These are phyloP conservation scores for Amborella trichopoda DNA, from an alignment of 164 flowering plant genomes.

Conservation along the genomic window DNA sequence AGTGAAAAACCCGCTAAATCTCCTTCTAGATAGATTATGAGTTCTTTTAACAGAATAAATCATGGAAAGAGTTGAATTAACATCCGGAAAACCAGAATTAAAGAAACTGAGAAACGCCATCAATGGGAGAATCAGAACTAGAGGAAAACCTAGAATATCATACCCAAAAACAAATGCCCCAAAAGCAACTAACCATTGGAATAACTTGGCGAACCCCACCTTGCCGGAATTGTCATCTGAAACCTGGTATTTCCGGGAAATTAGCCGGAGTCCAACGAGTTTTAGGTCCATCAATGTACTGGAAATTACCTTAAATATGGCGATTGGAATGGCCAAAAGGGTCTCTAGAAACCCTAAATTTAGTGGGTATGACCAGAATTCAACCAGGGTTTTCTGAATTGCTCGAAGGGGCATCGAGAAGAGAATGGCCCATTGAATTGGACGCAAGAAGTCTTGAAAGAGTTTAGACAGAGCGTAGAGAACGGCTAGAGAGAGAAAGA, in stretches of 20 bases:
- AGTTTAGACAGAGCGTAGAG: conserved; percentile 52
- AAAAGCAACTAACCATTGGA: conserved; percentile 74
- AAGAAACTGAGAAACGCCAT: conserved; percentile 39
- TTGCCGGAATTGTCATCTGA: background rate
- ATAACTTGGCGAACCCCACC: conserved; percentile 50
- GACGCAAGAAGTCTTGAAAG: conserved; percentile 64
- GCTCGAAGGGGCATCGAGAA: conserved; percentile 87
- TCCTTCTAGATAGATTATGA: conserved; percentile 28
- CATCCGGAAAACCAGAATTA: conserved; percentile 27
- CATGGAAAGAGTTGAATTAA: conserved; percentile 50
- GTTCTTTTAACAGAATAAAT: conserved; percentile 46
- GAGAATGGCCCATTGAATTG: conserved; percentile 84
- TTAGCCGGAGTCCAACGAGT: conserved; percentile 14
- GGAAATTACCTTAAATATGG: conserved; percentile 44
- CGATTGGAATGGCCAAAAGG: conserved; percentile 63
- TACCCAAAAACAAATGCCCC: conserved; percentile 57
- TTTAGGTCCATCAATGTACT: conserved; percentile 57
- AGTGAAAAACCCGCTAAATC: conserved; percentile 48
- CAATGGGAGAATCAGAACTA: too few species aligned
- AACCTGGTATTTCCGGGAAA: conserved; percentile 14
- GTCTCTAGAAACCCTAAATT: conserved; percentile 76
- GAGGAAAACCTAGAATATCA: conserved; percentile 49
- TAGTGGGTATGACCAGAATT: conserved; percentile 79
- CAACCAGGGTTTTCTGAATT: conserved; percentile 64
- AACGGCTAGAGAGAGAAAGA: conserved; percentile 45